Base-by-base conservation (phyloP, 1,284 basidiomycete species). In the Malassezia caprae region DNA sequence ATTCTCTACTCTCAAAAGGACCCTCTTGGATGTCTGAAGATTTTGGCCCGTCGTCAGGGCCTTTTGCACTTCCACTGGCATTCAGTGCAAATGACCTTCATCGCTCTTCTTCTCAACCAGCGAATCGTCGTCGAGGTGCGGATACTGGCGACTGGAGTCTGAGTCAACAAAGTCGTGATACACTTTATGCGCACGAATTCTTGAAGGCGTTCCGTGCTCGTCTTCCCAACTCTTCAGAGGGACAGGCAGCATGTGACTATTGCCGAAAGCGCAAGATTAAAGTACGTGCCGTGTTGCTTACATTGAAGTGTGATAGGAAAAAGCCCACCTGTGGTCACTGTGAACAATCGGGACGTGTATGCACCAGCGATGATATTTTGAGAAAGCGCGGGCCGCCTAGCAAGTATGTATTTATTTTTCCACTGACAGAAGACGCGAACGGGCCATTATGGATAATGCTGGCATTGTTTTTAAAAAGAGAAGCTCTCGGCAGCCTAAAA, bases 251-350 rank as follows among this genome's bases (percentile, higher is more conserved):
- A 2, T 60, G 58, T 37, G 58, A 60, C 35, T 60, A 60, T 28
- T 60, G 58, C 32, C 58, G 58, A 1, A 52, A 53, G 19, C 58
- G 58, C 26, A 60, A 60, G 23, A 60, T 60, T 27, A 57, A 52
- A 27, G 53, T 49, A 42, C 1, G 53, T 55, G 2, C 11, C 7
- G 10, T 35, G 10, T 5, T 11, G 30, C 35, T 37, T 2, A 48
- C 41, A 12, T 26, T 23, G 6, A 31, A 55, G 50, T 57, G 55
- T 26, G 55, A 57, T 24, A 44, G 55, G 10, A 57, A 57, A 23
- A 57, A 57, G n/a, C 55, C 55, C 10, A 52, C 55, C 1, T 57
- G 55, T 48, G 55, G 55, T 11, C 48, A 57, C 35, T 57, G 55
- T 44, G 55, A 50, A 2, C 55, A 57, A 28, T 50, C 55, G 1